phyloP scores from a whole-genome alignment of 2,329 filamentous ascomycete species.

The Penicillium sp. region DNA sequence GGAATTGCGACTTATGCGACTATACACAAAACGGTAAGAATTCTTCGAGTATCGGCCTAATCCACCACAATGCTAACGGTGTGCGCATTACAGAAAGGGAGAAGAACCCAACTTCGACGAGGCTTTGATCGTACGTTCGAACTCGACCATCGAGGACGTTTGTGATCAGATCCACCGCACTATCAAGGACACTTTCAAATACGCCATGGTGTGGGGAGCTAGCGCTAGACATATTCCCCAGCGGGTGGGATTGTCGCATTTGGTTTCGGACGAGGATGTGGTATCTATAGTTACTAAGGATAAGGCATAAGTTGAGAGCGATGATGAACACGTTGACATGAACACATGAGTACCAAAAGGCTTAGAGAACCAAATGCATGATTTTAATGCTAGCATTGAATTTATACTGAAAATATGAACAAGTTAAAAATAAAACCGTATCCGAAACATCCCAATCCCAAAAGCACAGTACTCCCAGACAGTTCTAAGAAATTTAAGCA shows the following conservation, averaged over 20 bases:
- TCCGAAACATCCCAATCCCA: constrained; percentile 16
- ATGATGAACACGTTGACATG: constrained; percentile 10
- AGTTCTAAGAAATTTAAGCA: constrained; percentile 19
- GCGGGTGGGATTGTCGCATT: constrained; percentile 81
- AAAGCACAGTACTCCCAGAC: constrained; percentile 10
- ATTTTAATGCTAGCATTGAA: constrained; percentile 13
- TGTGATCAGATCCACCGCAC: constrained; percentile 93
- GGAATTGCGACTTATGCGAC: constrained; percentile 82
- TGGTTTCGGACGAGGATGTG: constrained; percentile 71
- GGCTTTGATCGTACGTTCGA: constrained; percentile 86
- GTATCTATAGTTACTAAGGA: constrained; percentile 63
- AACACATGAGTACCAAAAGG: constrained; percentile 9
- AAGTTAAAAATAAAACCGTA: constrained; percentile 9
- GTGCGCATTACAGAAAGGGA: constrained; percentile 66
- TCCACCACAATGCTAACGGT: constrained; percentile 7
- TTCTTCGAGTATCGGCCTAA: background rate
- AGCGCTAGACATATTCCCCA: constrained; percentile 95
- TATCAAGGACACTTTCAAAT: constrained; percentile 98
- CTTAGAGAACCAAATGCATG: constrained; percentile 3
- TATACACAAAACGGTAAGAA: constrained; percentile 80
- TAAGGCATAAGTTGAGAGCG: background rate
- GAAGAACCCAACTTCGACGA: constrained; percentile 85
- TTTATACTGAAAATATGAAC: constrained; percentile 5
- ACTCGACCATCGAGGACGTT: constrained; percentile 92
- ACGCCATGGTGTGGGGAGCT: constrained; percentile 95